phyloP scores from a whole-genome alignment of 2,329 filamentous ascomycete species.

The Fusarium beomiforme region DNA sequence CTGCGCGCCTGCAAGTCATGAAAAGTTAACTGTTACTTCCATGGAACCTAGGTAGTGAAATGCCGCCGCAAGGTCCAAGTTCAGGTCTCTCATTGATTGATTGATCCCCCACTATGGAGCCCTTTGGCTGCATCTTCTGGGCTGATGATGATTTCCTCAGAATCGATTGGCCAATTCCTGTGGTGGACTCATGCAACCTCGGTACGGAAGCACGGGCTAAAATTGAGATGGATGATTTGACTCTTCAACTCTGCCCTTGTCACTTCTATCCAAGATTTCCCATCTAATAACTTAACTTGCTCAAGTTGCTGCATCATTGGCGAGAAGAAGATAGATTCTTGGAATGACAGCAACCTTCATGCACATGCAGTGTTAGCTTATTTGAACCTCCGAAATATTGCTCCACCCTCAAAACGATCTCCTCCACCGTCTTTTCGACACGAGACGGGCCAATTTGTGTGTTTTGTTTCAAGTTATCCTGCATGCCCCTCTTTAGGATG shows the following conservation, averaged over 20 bases:
- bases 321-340: neutral
- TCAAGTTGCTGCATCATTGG: neutral
- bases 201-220: slow-evolving; percentile 17
- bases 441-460: slow-evolving; percentile 5
- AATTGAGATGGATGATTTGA: slow-evolving; percentile 17
- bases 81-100: neutral
- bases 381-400: neutral
- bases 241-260: slow-evolving; percentile 15
- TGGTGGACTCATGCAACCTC: slow-evolving; percentile 27
- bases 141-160: slow-evolving; percentile 28
- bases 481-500: slow-evolving; percentile 9
- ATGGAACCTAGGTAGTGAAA: slow-evolving; percentile 9
- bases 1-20: neutral
- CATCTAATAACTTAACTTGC: neutral
- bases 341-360: neutral
- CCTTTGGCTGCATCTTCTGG: neutral
- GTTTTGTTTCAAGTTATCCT: slow-evolving; percentile 9
- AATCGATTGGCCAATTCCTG: slow-evolving; percentile 34
- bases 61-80: slow-evolving; percentile 19
- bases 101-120: slow-evolving; percentile 16
- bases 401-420: slow-evolving; percentile 17
- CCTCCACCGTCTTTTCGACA: slow-evolving; percentile 36
- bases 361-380: neutral
- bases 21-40: neutral
- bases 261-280: slow-evolving; percentile 5